Evolutionary conservation across 805 yeast genomes (phyloP).

Genomic region (Nakazawaea ishiwadae): DNA sequence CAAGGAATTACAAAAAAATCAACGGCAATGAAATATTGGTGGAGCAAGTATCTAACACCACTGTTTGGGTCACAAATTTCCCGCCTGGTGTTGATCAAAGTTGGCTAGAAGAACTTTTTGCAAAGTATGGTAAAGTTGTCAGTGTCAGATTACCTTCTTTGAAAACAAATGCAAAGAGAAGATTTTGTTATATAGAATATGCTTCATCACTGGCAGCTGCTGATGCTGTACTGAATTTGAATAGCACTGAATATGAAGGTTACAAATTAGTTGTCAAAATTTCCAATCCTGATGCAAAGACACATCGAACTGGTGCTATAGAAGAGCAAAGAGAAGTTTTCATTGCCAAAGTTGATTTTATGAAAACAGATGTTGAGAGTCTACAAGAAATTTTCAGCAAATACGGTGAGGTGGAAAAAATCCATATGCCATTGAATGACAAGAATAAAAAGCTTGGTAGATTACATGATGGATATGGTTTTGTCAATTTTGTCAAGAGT

Average conservation of each 20-base stretch:
- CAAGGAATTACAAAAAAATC: slow-evolving; percentile 49
- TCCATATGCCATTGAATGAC: slow-evolving; percentile 42
- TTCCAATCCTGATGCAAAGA: slow-evolving; percentile 51
- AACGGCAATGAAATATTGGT: slow-evolving; percentile 42
- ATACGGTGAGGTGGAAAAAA: slow-evolving; percentile 49
- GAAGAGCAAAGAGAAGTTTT: slow-evolving; percentile 55
- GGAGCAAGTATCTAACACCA: slow-evolving; percentile 37
- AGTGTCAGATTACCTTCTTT: slow-evolving; percentile 64
- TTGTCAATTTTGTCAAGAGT: slow-evolving; percentile 42
- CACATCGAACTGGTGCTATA: slow-evolving; percentile 37
- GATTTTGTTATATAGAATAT: slow-evolving; percentile 74
- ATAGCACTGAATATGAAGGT: slow-evolving; percentile 34
- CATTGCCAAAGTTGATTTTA: slow-evolving; percentile 48
- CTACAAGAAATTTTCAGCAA: slow-evolving; percentile 37
- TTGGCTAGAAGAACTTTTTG: slow-evolving; percentile 37
- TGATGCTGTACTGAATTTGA: slow-evolving; percentile 33
- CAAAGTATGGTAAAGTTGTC: slow-evolving; percentile 33
- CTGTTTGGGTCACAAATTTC: slow-evolving; percentile 71
- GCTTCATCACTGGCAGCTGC: slow-evolving; percentile 36
- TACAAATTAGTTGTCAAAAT: slow-evolving; percentile 49
- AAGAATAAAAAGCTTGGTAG: slow-evolving; percentile 27
- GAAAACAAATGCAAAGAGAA: slow-evolving; percentile 44
- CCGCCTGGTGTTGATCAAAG: slow-evolving; percentile 48
- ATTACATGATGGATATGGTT: slow-evolving; percentile 61
- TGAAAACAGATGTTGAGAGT: slow-evolving; percentile 30